Evolutionary conservation across 75 land plant genomes (phyloP), one percentile per base, ranked within the genome.

Genomic region (Cupressus sempervirens): DNA sequence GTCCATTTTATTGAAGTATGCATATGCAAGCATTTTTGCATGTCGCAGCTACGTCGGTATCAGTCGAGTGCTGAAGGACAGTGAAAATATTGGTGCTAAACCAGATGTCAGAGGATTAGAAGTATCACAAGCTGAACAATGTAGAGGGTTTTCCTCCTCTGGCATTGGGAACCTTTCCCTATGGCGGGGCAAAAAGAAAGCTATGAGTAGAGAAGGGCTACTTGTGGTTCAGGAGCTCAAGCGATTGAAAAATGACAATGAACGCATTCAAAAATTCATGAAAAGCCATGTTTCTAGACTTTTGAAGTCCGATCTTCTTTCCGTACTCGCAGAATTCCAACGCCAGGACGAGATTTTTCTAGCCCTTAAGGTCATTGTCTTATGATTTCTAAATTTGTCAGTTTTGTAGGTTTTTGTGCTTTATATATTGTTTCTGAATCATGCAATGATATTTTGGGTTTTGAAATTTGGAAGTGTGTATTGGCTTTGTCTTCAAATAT

Each of bases 311-410:
- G 99, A 97, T 67, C 90, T 95, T 32, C 91, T 96, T 7, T 91
- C 96, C 13, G 94, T 94, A 40, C 95, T 97, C 3, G 91, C 87
- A 1, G 98, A 96, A 88, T 89, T 97, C 83, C 98, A 94, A 88
- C 90, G 96, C 13, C 98, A 97, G 80, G 89, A 96, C 73, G 92
- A 89, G 20, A 91, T 96, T n/a, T 90, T 90, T 50, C 96, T 97
- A 26, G 94, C 90, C 79, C 89, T 94, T 87, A 93, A 94, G 98
- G 99, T 96, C 36, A 72, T 32, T 72, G 30, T 68, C 73, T 30
- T 8, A 8, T 68, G 35, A 12, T 32, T 13, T 72, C 12, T 6
- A 32, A 30, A 32, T 68, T 10, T 72, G 74, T 72, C 35, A 11
- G 2, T 72, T 72, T 72, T 32, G 1, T 72, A 11, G n/a, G 13